Base-by-base conservation (phyloP, 2,329 filamentous ascomycete species). In the Fusarium bulbicola region DNA sequence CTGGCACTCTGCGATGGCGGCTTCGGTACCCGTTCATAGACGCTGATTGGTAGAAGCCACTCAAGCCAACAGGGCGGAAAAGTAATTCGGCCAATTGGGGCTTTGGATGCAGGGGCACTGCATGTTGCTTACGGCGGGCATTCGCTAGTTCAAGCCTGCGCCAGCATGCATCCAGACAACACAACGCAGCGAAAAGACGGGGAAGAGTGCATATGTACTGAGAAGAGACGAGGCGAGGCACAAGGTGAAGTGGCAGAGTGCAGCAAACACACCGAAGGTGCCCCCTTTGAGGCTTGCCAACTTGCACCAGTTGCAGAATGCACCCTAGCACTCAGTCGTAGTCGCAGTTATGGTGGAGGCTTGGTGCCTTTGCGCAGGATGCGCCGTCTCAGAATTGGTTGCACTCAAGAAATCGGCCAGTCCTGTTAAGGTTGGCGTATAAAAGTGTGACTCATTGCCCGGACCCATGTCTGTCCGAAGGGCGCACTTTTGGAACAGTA, bases 391-490 rank as follows among this genome's bases (percentile, higher is more conserved):
- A 72, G 72, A 64, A 68, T 64, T 74, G 63, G 74, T 68, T 67
- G 71, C 72, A 74, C 65, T 67, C 68, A 61, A 60, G 62, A 52
- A 30, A 56, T 58, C 76, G 79, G 76, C 76, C 74, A 80, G 75
- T 70, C 80, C 74, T 34, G 76, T 79, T 68, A 10, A 56, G 78
- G 73, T 72, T 80, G 76, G 77, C 74, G 73, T 47, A 5, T 58
- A 76, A 77, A 74, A 75, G 76, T 81, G 79, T 82, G 80, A 82
- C 73, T 82, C 80, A 82, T 79, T 74, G 76, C 34, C 75, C 74
- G 74, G 76, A 59, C 75, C 77, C 77, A 77, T 77, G 66, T 70
- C 68, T 70, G 66, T 73, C 68, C 72, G 65, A 74, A 77, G 77
- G 73, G 76, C 77, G 74, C 77, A 45, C 40, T 45, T 60, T 64